A percentile compares a stretch with the other conserved stretches of the same genome.
Evolutionary conservation across 495 filamentous ascomycete genomes (phyloP).

Genomic region (Talaromyces liani): DNA sequence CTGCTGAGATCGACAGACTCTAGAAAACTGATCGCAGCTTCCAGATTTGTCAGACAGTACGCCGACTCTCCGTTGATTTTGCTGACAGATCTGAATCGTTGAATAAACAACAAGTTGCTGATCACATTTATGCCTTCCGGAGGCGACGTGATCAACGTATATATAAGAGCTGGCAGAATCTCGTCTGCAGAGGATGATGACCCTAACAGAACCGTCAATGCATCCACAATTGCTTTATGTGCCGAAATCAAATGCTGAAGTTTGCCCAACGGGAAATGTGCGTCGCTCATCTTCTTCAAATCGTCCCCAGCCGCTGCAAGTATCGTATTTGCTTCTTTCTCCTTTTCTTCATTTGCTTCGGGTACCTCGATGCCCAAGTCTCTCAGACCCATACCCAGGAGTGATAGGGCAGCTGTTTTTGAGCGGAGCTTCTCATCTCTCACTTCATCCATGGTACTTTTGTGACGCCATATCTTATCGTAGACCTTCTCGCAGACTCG

Average conservation of each 20-base stretch:
- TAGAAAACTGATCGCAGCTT: slow-evolving; percentile 92
- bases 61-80: slow-evolving; percentile 90
- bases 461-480: slow-evolving; percentile 80
- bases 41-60: slow-evolving; percentile 93
- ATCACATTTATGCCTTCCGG: slow-evolving; percentile 82
- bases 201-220: slow-evolving; percentile 62
- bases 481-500: slow-evolving; percentile 84
- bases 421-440: slow-evolving; percentile 92
- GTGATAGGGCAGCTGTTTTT: slow-evolving; percentile 80
- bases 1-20: slow-evolving; percentile 94
- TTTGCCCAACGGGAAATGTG: slow-evolving; percentile 83
- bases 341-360: slow-evolving; percentile 47
- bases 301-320: slow-evolving; percentile 68
- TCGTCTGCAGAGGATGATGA: slow-evolving; percentile 95
- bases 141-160: slow-evolving; percentile 83
- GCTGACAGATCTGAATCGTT: slow-evolving; percentile 78
- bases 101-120: slow-evolving; percentile 89
- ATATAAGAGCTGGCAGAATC: slow-evolving; percentile 93
- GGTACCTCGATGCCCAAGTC: slow-evolving; percentile 73
- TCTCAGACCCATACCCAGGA: slow-evolving; percentile 81
- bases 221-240: slow-evolving; percentile 92
- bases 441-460: slow-evolving; percentile 87
- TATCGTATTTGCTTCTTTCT: slow-evolving; percentile 63
- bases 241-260: slow-evolving; percentile 79
- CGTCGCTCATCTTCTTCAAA: slow-evolving; percentile 76